Evolutionary conservation across 805 yeast genomes (phyloP).

Genomic region (Scheffersomyces stipitis): DNA sequence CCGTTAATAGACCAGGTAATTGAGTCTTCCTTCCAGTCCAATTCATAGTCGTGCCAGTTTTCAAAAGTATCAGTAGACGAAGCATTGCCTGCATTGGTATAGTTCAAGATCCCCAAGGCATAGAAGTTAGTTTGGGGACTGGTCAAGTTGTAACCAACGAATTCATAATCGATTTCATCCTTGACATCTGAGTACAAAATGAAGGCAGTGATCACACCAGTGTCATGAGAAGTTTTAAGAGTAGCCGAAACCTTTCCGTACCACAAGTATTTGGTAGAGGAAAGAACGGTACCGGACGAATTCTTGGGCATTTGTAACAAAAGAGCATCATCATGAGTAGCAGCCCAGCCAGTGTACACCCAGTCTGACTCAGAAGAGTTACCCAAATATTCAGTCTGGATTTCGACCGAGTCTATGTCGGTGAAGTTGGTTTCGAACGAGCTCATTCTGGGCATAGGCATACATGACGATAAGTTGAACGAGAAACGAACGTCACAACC

Average conservation of each 20-base stretch:
- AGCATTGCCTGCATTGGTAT: constrained; percentile 53
- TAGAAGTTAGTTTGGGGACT: constrained; percentile 77
- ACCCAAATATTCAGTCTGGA: constrained; percentile 56
- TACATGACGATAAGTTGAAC: constrained; percentile 64
- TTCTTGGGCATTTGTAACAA: constrained; percentile 75
- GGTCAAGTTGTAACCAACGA: constrained; percentile 71
- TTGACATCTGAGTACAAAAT: constrained; percentile 79
- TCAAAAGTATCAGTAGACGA: constrained; percentile 55
- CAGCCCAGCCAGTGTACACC: constrained; percentile 64
- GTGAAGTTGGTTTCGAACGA: constrained; percentile 44
- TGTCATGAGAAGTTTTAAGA: constrained; percentile 69
- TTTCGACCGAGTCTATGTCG: constrained; percentile 21
- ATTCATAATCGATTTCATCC: constrained; percentile 90
- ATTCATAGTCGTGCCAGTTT: constrained; percentile 69
- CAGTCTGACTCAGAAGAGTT: constrained; percentile 67
- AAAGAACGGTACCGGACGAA: constrained; percentile 74
- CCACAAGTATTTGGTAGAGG: constrained; percentile 81
- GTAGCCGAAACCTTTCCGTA: constrained; percentile 76
- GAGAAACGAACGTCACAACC: constrained; percentile 84
- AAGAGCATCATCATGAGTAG: constrained; percentile 50
- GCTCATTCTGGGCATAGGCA: constrained; percentile 81
- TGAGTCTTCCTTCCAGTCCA: constrained; percentile 80
- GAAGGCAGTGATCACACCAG: constrained; percentile 82
- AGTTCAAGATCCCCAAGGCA: constrained; percentile 70
- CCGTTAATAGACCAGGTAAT: constrained; percentile 78